Conservation (phyloP, 163 green algal genomes). For the Volvox carteri region DNA sequence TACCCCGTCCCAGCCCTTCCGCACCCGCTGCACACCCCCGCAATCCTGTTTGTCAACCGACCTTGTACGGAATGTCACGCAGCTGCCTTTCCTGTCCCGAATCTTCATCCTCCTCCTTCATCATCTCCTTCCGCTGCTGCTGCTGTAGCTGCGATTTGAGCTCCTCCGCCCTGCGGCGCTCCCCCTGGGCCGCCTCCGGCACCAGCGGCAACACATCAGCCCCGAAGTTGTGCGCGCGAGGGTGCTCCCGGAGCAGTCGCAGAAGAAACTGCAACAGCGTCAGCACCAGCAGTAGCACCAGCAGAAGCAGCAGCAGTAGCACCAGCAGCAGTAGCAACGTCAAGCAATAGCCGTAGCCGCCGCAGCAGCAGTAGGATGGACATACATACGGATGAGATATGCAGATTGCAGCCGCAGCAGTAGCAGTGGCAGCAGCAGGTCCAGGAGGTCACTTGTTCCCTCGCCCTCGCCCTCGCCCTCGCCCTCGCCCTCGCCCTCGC, state of each 20-base stretch:
- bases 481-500: neutral
- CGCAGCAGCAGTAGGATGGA: too few relatives aligned
- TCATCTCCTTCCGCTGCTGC: neutral
- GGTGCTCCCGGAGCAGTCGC: constrained; percentile 77
- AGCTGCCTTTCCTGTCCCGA: neutral
- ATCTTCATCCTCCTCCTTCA: neutral
- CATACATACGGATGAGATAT: too few relatives aligned
- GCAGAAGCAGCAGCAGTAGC: too few relatives aligned
- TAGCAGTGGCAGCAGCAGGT: too few relatives aligned
- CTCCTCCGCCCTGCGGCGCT: neutral
- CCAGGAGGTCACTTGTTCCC: too few relatives aligned
- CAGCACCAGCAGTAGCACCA: too few relatives aligned
- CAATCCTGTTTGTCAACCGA: neutral
- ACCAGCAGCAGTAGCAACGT: too few relatives aligned
- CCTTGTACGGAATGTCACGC: neutral
- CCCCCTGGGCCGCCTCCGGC: neutral
- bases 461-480: too few relatives aligned
- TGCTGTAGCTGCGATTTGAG: neutral
- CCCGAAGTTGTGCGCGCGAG: constrained; percentile 81
- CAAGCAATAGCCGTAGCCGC: too few relatives aligned
- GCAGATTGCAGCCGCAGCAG: too few relatives aligned
- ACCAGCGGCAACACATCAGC: constrained; percentile 49
- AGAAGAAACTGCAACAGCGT: constrained; percentile 79
- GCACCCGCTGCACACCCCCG: too few relatives aligned
- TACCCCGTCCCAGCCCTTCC: too few relatives aligned